Evolutionary conservation across 139 green algal species (phyloP).

Genomic region (Diplosphaera chodatii): DNA sequence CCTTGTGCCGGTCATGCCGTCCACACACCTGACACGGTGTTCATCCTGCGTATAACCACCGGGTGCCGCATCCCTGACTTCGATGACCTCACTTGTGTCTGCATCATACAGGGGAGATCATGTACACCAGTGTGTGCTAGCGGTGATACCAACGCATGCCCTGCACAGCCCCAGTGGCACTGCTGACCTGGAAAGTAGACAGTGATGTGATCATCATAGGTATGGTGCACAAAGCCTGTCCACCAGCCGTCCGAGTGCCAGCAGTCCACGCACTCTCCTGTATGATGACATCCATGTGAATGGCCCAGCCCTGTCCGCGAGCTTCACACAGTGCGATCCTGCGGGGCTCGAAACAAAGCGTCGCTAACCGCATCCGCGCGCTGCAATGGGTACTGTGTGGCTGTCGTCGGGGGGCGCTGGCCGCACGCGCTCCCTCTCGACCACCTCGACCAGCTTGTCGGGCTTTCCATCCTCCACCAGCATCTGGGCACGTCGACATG

Average conservation of each 20-base stretch:
- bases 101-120: too few species aligned
- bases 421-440: background rate
- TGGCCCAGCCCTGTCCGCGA: too few species aligned
- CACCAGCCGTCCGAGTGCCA: background rate
- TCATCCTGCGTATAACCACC: background rate
- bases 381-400: background rate
- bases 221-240: background rate
- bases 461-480: background rate
- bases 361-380: background rate
- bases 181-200: background rate
- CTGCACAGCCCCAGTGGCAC: too few species aligned
- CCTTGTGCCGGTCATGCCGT: too few species aligned
- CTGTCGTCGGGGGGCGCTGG: background rate
- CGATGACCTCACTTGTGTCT: too few species aligned
- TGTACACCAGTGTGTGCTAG: too few species aligned
- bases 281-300: too few species aligned
- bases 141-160: too few species aligned
- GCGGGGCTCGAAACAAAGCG: too few species aligned
- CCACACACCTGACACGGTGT: background rate
- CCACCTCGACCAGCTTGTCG: background rate
- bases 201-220: background rate
- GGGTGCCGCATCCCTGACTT: background rate
- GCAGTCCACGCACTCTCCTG: background rate
- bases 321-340: too few species aligned
- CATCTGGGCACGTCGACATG: too few species aligned